Base-by-base conservation (phyloP, 108 stramenopile genomes). In the Nitzschia sp. region DNA sequence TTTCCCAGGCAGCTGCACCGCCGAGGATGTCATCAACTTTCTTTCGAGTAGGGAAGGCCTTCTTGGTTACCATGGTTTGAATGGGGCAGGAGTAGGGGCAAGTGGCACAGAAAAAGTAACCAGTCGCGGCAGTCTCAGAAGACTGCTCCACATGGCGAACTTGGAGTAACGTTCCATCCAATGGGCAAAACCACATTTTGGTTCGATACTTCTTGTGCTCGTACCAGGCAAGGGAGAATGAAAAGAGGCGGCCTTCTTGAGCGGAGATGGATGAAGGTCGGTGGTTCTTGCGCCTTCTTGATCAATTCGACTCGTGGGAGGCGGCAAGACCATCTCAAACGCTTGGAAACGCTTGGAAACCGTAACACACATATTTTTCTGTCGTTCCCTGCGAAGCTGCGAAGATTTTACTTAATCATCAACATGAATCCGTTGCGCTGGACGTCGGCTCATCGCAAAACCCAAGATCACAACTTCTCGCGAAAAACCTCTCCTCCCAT, bases 1-100 rank as follows among this genome's bases (percentile, higher is more conserved):
- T 96, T 58, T 96, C 93, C 98, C 97, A 98, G 0, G 98, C 98
- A 29, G 91, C 93, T 7, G 81, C 91, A 10, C 97, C 98, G 22
- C 98, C 98, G 21, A 99, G 80, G 41, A 99, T 95, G 74, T 98
- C 97, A 75, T 97, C 97, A 8, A 97, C 96, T 46, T 84, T 83
- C 70, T 98, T 98, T 12, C 86, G 80, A 53, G 87, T 73, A 7
- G 87, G 79, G 38, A 48, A 64, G 10, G 87, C 85, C 46, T 67
- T 86, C 40, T 83, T 86, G 24, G 77, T 71, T 21, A 82, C 73
- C 53, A 87, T 77, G 8, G 63, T 57, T 25, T 73, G 52, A 29
- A 92, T 88, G 12, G 78, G 63, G 24, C 82, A 77, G 0, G 83
- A 79, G 71, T 88, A 94, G n/a, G 93, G 93, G 54, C 93, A 94